Evolutionary conservation across 306 rosid genomes (phyloP), one percentile per base, ranked within the genome.

Genomic region (Lathyrus tuberosus): DNA sequence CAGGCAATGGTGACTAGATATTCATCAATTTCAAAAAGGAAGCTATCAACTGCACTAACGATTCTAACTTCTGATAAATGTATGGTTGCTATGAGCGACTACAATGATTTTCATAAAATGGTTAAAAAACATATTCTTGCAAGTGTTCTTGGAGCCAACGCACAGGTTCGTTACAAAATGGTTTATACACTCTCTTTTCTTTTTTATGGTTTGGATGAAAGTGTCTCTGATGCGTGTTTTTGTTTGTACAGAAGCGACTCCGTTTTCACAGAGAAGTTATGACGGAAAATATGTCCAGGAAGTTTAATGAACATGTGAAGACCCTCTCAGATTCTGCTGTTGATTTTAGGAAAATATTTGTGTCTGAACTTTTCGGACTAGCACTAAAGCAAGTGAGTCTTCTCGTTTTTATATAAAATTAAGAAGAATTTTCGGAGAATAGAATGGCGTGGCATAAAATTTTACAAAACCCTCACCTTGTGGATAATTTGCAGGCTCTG

Each of bases 21-120:
- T 76, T 47, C 95, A 15, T 91, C 97, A 7, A 89, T 94, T 67
- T 91, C 99, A 35, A 75, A 88, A 13, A 87, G 94, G 80, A 94
- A 91, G 80, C 80, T 94, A 51, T 72, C 96, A 4, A 88, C 54
- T n/a, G 95, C 97, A 3, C 80, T 94, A 0, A 80, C 16, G 30
- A 71, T 81, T 70, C 88, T 94, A 70, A 91, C 97, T 72, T 48
- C 12, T 20, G 75, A 94, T 67, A 94, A 91, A 74, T 83, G 96
- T 47, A 84, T 94, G 96, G 99, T 94, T 80, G 97, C 99, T n/a
- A 80, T 16, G 12, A 91, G 97, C 37, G 99, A 94, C 78, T 91
- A 91, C 88, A 76, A 88, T 11, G 89, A 89, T 1, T 94, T 94
- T 80, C 99, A 94, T 81, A 94, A 86, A 86, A 75, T 43, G 78